Base-by-base conservation (phyloP, 192 early-diverging fungal species). In the Entomortierella beljakovae region DNA sequence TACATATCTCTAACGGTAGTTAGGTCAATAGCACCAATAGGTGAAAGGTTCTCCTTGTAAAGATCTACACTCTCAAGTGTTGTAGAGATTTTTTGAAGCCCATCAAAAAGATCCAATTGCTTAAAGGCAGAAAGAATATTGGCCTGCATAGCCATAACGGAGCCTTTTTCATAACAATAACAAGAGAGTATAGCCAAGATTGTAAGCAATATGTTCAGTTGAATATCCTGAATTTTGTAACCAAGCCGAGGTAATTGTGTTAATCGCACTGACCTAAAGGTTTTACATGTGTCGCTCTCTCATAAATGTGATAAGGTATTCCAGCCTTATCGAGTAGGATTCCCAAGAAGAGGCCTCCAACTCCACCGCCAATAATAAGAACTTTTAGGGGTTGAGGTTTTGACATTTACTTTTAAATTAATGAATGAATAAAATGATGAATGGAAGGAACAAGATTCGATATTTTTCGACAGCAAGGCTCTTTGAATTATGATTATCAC, bases 1-100 rank as follows among this genome's bases (percentile, higher is more conserved):
- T 58, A 58, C 57, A 40, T 58, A 8, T 58, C 35, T 22, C 22
- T 40, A 16, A 40, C 23, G 0, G 5, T 23, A 6, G 35, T 23
- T 25, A 58, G n/a, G 37, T 58, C 57, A 25, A 58, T 58, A 23
- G 35, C 20, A 26, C 37, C 57, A 25, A 58, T 58, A 37, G 29
- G 37, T 25, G 20, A 40, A 1, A 58, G 35, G n/a, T 4, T 40
- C n/a, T 58, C 57, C 35, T 58, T 58, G 57, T 42, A 42, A 7
- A 58, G 20, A 16, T 42, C 7, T 25, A 58, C 16, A 32, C 20
- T 11, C 16, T n/a, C 32, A 11, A 28, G 13, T 40, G 10, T 8
- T 23, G 8, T 10, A 20, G 57, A 40, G 29, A 58, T 40, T 32
- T 33, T 56, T 7, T 29, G 31, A 16, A 58, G 2, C 13, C n/a